Evolutionary conservation across 78 protist species (phyloP).

Genomic region (Neovahlkampfia damariscottae): DNA sequence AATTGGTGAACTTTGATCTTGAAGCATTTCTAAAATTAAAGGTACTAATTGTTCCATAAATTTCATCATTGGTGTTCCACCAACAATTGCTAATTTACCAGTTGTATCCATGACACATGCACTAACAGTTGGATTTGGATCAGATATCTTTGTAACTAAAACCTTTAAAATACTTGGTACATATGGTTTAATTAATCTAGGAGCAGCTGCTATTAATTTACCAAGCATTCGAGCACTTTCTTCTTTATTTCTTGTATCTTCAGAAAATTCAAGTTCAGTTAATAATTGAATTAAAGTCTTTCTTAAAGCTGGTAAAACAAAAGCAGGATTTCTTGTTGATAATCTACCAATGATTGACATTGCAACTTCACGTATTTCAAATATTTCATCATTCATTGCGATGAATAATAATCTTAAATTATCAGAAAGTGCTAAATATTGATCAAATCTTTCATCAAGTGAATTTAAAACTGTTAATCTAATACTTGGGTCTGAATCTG

Average conservation of each 20-base stretch:
- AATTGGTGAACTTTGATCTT: constrained; percentile 46
- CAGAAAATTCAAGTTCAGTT: constrained; percentile 54
- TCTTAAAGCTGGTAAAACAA: constrained; percentile 82
- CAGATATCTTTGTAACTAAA: constrained; percentile 45
- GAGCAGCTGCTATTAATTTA: constrained; percentile 45
- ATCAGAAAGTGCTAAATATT: constrained; percentile 62
- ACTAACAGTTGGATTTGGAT: constrained; percentile 20
- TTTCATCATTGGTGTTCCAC: constrained; percentile 49
- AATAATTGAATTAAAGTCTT: constrained; percentile 78
- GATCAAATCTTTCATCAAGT: constrained; percentile 46
- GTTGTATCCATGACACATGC: constrained; percentile 44
- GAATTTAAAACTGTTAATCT: constrained; percentile 46
- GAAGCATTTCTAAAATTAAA: constrained; percentile 67
- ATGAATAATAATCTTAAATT: constrained; percentile 54
- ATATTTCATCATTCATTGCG: constrained; percentile 57
- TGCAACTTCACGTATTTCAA: constrained; percentile 63
- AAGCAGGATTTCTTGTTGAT: constrained; percentile 80
- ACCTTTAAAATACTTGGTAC: constrained; percentile 60
- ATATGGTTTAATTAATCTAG: constrained; percentile 66
- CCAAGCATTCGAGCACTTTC: constrained; percentile 58
- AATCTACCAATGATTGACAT: constrained; percentile 72
- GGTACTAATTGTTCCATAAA: constrained; percentile 58
- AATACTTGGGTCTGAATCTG: constrained; percentile 68
- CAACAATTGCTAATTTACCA: constrained; percentile 73
- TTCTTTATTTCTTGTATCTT: constrained; percentile 25